Evolutionary conservation across 129 eudicot species (phyloP).

Genomic region (Centrapalus pauciflorus): DNA sequence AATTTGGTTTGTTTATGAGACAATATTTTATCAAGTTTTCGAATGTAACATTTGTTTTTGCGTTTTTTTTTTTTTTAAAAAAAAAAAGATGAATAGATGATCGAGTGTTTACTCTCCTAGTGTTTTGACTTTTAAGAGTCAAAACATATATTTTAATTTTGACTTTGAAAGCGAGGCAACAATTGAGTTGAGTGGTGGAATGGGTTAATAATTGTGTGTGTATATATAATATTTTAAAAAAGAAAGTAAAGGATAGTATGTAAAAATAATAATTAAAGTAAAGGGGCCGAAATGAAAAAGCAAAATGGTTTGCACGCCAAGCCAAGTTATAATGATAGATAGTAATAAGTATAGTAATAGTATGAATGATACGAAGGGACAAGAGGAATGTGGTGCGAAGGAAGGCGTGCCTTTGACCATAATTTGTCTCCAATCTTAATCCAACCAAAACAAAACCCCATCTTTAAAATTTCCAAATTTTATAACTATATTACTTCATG

Average conservation of each 20-base stretch:
- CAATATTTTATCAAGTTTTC: neutral
- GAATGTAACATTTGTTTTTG: conserved; percentile 20
- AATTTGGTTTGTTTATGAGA: conserved; percentile 6
- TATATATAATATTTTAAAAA: neutral
- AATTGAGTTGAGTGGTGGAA: too few relatives aligned
- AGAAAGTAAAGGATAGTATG: neutral
- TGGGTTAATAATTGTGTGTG: neutral
- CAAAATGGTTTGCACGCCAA: conserved; percentile 37
- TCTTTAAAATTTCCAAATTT: too few relatives aligned
- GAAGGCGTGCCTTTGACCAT: conserved; percentile 36
- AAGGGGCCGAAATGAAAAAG: conserved; percentile 15
- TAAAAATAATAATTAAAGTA: conserved; percentile 13
- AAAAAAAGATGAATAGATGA: too few relatives aligned
- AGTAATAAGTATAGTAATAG: too few relatives aligned
- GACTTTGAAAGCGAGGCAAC: too few relatives aligned
- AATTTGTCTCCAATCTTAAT: conserved; percentile 13
- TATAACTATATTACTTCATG: too few relatives aligned
- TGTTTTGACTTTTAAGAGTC: neutral
- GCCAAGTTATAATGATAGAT: conserved; percentile 26
- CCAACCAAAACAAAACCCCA: too few relatives aligned
- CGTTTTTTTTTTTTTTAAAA: too few relatives aligned
- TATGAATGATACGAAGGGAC: conserved; percentile 12
- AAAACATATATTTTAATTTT: neutral
- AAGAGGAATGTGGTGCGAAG: conserved; percentile 22
- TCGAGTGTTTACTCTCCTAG: too few relatives aligned